Conservation (phyloP, 2,329 filamentous ascomycete species). For the Tolypocladium ophioglossoides region DNA sequence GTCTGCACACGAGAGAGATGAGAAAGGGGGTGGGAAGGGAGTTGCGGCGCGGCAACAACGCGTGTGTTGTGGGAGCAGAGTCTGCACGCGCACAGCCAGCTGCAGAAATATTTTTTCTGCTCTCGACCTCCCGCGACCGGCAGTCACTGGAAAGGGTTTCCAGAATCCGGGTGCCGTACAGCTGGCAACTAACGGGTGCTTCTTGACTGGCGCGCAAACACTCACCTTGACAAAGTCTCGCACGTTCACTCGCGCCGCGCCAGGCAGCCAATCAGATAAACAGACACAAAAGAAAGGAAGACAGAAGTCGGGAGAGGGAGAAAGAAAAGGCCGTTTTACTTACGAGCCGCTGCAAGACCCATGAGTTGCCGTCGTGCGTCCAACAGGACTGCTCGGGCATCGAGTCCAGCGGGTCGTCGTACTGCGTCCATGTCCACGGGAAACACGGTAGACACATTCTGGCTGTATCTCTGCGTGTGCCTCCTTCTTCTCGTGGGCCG, state of each 20-base stretch:
- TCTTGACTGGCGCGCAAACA: background rate
- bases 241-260: background rate
- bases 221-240: background rate
- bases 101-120: too few relatives aligned
- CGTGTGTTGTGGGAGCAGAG: background rate
- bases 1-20: background rate
- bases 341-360: conserved; percentile 28
- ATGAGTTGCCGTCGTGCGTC: conserved; percentile 24
- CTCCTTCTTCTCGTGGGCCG: background rate
- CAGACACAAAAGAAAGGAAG: background rate
- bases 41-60: background rate
- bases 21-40: background rate
- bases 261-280: background rate
- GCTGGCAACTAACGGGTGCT: background rate
- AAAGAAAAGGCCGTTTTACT: conserved; percentile 10
- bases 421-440: conserved; percentile 37
- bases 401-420: conserved; percentile 27
- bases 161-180: background rate
- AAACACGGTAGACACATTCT: conserved; percentile 43
- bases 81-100: background rate
- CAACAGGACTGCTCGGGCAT: conserved; percentile 31
- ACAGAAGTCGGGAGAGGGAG: too few relatives aligned
- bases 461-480: background rate
- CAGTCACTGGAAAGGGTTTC: background rate
- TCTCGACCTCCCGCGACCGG: background rate